Conservation (phyloP, 2,329 filamentous ascomycete genomes). For the Paecilomyces variotii region DNA sequence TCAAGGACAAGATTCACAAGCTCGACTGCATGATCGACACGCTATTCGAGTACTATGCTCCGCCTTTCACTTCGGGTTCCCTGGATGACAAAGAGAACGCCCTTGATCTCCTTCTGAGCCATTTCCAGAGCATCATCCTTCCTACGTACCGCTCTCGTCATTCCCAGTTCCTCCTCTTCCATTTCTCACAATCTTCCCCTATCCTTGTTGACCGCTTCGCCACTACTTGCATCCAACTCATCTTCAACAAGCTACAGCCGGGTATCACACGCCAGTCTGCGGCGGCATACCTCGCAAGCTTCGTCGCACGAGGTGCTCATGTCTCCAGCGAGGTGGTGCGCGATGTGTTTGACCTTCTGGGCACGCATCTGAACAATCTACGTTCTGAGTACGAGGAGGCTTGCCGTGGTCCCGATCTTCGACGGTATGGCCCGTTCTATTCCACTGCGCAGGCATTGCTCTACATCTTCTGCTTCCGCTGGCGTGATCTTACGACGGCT, state of each 20-base stretch:
- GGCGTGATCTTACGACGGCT: slow-evolving; percentile 73
- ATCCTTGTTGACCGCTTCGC: slow-evolving; percentile 75
- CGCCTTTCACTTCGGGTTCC: slow-evolving; percentile 61
- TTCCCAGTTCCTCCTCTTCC: slow-evolving; percentile 91
- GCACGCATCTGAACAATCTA: slow-evolving; percentile 67
- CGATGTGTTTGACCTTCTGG: slow-evolving; percentile 71
- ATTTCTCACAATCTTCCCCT: slow-evolving; percentile 79
- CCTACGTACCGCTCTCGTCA: slow-evolving; percentile 88
- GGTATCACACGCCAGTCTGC: slow-evolving; percentile 73
- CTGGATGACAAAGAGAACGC: slow-evolving; percentile 61
- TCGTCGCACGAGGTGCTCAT: slow-evolving; percentile 81
- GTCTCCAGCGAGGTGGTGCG: slow-evolving; percentile 70
- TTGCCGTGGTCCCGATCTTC: slow-evolving; percentile 77
- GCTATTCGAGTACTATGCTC: slow-evolving; percentile 75
- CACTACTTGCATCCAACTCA: slow-evolving; percentile 64
- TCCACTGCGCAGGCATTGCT: slow-evolving; percentile 79
- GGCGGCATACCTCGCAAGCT: slow-evolving; percentile 87
- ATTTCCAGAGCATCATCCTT: slow-evolving; percentile 81
- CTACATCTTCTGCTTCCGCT: slow-evolving; percentile 97
- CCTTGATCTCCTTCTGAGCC: slow-evolving; percentile 71
- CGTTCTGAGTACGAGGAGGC: slow-evolving; percentile 62
- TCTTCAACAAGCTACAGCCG: slow-evolving; percentile 61
- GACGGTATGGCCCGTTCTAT: slow-evolving; percentile 78
- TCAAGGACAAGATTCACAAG: slow-evolving; percentile 80
- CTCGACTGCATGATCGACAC: slow-evolving; percentile 85